Base-by-base conservation (phyloP, 352 stramenopile genomes). In the Aphanomyces euteiches region DNA sequence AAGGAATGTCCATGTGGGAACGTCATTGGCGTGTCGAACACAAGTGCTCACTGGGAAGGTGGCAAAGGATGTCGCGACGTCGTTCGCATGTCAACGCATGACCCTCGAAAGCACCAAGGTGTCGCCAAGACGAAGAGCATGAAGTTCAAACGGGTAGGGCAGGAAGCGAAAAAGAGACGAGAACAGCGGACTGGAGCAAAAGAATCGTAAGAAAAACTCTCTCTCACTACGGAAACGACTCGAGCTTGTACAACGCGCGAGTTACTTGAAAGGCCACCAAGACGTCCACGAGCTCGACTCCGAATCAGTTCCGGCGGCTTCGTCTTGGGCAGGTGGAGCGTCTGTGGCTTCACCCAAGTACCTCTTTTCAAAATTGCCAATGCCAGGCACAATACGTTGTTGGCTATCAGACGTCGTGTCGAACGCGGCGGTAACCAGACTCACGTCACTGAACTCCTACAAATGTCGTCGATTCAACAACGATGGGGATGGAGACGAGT, bases 1-100 rank as follows among this genome's bases (percentile, higher is more conserved):
- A 95, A 93, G 66, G 72, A 84, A 60, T 95, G 87, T 47, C 78
- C 79, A 2, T 93, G 85, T 40, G 84, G 85, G 56, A 93, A 93
- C 67, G 77, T 88, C 19, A 76, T 93, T 45, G 79, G 82, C 7
- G 50, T 68, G 12, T 81, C 87, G 72, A 81, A 73, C 53, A 76
- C 70, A n/a, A 67, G 63, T 21, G 78, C 83, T 0, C 79, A 92
- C 72, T 95, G 87, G 87, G 87, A 95, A 77, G 87, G 87, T 38
- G 87, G 87, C 43, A 63, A 77, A 37, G 87, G 87, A 17, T 93
- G 86, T 64, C 87, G 87, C 45, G 75, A 93, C 75, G 71, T 59
- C 1, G 79, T 56, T 15, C 67, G 77, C 40, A 93, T 95, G 86
- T 83, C 84, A 3, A 66, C 58, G 13, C 80, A 67, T 38, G 87